Conservation (phyloP, 768 basidiomycete species). For the Boletales sp. region DNA sequence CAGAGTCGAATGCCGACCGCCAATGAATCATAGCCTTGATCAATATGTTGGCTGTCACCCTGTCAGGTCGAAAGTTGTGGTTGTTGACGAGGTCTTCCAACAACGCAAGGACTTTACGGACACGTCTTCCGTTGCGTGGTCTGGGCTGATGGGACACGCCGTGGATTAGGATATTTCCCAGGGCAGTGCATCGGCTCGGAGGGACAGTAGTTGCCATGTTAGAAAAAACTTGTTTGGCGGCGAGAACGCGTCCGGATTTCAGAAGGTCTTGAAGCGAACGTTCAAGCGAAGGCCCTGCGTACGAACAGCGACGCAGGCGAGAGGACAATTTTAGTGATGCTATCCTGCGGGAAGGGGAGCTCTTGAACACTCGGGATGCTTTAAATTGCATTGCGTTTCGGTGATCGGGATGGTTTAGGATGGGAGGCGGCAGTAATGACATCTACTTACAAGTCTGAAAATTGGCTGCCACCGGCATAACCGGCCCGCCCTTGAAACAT, state of each 20-base stretch:
- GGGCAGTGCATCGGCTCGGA: slow-evolving; percentile 32
- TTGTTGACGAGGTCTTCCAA: slow-evolving; percentile 41
- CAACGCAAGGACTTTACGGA: slow-evolving; percentile 39
- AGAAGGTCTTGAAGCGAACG: slow-evolving; percentile 21
- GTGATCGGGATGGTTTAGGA: slow-evolving; percentile 11
- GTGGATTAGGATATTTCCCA: slow-evolving; percentile 59
- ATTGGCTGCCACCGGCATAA: slow-evolving; percentile 38
- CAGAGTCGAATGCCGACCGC: slow-evolving; percentile 39
- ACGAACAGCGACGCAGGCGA: slow-evolving; percentile 6
- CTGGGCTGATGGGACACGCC: slow-evolving; percentile 33
- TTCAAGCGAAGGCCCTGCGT: slow-evolving; percentile 10
- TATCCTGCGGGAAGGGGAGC: slow-evolving; percentile 2
- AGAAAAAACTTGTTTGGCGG: slow-evolving; percentile 43
- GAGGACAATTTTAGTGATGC: slow-evolving; percentile 17
- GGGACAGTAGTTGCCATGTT: slow-evolving; percentile 28
- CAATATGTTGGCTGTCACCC: slow-evolving; percentile 67
- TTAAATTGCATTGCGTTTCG: slow-evolving; percentile 7
- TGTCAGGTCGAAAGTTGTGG: slow-evolving; percentile 57
- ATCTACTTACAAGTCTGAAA: slow-evolving; percentile 21
- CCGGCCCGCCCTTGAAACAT: slow-evolving; percentile 69
- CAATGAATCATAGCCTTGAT: slow-evolving; percentile 58
- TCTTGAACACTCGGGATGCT: slow-evolving; percentile 6
- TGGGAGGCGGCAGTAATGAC: slow-evolving; percentile 12
- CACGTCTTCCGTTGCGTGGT: slow-evolving; percentile 41
- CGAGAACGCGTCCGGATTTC: slow-evolving; percentile 35